These are phyloP conservation scores for Cucurbita moschata DNA, from an alignment of 306 rosid genomes.

Conservation along the genomic window DNA sequence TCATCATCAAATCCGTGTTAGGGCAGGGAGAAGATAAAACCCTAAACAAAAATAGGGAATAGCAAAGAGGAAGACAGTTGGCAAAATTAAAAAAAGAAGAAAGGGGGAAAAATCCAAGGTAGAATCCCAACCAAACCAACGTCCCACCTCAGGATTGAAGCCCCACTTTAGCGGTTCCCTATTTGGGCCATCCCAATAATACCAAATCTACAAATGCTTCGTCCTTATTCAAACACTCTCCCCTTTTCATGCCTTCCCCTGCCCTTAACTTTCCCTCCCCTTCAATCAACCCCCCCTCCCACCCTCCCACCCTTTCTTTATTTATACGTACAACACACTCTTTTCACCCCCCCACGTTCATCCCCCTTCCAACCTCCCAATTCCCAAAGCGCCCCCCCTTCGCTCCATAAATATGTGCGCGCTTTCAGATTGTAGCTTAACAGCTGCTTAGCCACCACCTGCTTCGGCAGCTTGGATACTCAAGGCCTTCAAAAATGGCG, in stretches of 20 bases:
- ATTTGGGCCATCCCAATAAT: constrained; percentile 29
- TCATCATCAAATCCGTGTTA: no score
- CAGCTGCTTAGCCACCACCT: no score
- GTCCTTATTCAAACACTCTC: constrained; percentile 36
- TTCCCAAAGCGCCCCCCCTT: no score
- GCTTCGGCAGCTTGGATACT: no score
- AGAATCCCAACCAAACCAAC: background rate
- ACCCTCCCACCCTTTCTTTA: background rate
- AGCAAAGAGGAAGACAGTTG: background rate
- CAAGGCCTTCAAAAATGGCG: background rate
- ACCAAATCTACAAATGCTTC: constrained; percentile 32
- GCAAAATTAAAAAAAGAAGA: background rate
- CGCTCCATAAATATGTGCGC: no score
- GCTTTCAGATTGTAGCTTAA: no score
- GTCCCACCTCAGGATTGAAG: constrained; percentile 44
- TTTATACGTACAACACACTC: background rate
- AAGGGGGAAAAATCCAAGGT: background rate
- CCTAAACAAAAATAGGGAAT: background rate
- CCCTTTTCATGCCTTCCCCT: constrained; percentile 53
- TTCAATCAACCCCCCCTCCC: background rate
- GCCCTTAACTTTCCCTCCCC: constrained; percentile 6
- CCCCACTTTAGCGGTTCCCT: constrained; percentile 54
- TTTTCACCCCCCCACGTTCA: background rate
- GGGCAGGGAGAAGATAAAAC: no score
- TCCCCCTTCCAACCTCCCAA: background rate